Conservation (phyloP, 179 eudicot species). For the Gypsophila paniculata region DNA sequence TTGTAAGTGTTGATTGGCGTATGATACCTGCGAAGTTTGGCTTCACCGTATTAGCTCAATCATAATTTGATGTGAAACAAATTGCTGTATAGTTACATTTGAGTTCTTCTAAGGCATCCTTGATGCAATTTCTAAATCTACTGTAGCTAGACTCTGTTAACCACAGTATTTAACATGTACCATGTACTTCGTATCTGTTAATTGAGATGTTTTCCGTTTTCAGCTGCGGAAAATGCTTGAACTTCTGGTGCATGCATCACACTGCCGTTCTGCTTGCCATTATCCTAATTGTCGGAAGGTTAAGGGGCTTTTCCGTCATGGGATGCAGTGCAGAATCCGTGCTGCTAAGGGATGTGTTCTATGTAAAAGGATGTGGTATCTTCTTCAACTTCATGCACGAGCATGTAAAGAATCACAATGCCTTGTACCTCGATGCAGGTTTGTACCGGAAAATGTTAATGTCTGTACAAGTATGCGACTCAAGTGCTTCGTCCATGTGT, state of each 20-base stretch:
- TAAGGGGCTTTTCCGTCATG: constrained; percentile 91
- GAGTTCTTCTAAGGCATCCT: no score
- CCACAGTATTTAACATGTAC: neutral
- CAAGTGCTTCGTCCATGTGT: neutral
- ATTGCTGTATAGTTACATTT: neutral
- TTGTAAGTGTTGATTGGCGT: no score
- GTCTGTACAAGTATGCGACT: neutral
- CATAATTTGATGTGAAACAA: neutral
- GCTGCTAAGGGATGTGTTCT: constrained; percentile 81
- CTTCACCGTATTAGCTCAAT: neutral
- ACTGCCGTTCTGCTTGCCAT: constrained; percentile 72
- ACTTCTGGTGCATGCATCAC: constrained; percentile 88
- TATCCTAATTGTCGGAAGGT: constrained; percentile 84
- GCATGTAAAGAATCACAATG: constrained; percentile 91
- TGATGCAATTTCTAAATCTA: neutral
- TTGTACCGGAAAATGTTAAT: constrained; percentile 6
- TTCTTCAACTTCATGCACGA: constrained; percentile 92
- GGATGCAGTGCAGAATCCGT: constrained; percentile 72
- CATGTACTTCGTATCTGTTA: no score
- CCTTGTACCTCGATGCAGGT: constrained; percentile 94
- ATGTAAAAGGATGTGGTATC: constrained; percentile 95
- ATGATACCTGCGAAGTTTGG: neutral
- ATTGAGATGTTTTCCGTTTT: constrained; percentile 18
- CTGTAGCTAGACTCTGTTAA: neutral
- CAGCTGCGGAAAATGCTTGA: constrained; percentile 95